Evolutionary conservation across 2,329 filamentous ascomycete genomes (phyloP), one percentile per base, ranked within the genome.

Genomic region (Alternaria burnsii): DNA sequence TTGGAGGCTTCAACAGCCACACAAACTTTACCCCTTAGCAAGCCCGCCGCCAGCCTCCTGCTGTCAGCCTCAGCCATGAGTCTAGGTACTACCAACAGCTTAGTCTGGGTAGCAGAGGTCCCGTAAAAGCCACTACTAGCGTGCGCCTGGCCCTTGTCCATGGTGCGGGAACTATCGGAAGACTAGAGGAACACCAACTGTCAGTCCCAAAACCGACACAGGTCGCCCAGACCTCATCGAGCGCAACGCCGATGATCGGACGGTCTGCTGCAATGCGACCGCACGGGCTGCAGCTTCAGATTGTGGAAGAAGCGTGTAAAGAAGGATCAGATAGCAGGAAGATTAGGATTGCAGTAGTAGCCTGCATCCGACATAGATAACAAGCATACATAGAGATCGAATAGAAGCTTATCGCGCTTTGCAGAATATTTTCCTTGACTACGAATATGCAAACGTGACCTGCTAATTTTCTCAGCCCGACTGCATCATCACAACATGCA

Each of bases 161-260:
- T 48, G 48, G 53, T 28, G 48, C 47, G 34, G 53, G 48, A 57
- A 40, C 58, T 52, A 61, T 52, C 42, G 53, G 42, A 61, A 47
- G n/a, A 43, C 42, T 42, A 61, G 34, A 44, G 32, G 36, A 56
- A 60, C 46, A 51, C 41, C 28, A 51, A 46, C 30, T 30, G 46
- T 52, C 26, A 36, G 26, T 24, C 41, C 26, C 11, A 16, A 24
- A 34, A 44, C 51, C 46, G 32, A 60, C 47, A 46, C 42, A 57
- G 41, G 50, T 47, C n/a, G 52, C 46, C 46, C 30, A 50, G 46
- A 32, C 32, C 46, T 12, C 46, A 36, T 50, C 24, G 52, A 55
- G 42, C 26, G 22, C 38, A 42, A 43, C 32, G 47, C 58, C 53
- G 58, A 52, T 34, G 47, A 42, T 58, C 41, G 42, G 55, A 34